Evolutionary conservation across 257 asterid species (phyloP), one percentile per base, ranked within the genome.

Genomic region (Avicennia marina): DNA sequence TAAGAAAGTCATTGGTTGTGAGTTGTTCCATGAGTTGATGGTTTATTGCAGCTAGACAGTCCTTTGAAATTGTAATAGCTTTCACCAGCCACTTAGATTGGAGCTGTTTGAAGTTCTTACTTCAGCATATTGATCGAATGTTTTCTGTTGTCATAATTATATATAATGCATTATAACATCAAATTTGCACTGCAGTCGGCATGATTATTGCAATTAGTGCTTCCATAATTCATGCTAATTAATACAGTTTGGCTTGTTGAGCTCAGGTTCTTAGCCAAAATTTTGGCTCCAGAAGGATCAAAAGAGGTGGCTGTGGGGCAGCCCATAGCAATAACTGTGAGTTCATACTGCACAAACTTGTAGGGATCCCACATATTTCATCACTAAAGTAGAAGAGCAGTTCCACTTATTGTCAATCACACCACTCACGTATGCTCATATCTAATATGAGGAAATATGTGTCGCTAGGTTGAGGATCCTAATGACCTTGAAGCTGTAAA

Each of bases 251-350:
- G 55, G 60, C 69, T 33, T 49, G 66, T 62, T 62, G 65, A 51
- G 57, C 74, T 59, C 81, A 93, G 99, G 73, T 93, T 60, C 78
- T 70, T 93, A 80, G 99, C 99, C 62, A 93, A 82, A 76, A 84
- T 89, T 66, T 54, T 93, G 76, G 94, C 81, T 56, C 94, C 96
- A 54, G 99, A 86, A 68, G 97, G 99, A 63, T 82, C 99, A 69
- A 86, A 77, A 66, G 97, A 86, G 41, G 95, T 93, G 50, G 82
- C 88, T 58, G 99, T 89, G 62, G 99, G 99, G 55, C 91, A 72
- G 75, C 95, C 94, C 36, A 89, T 89, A 80, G 94, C 88, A 62
- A 78, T 93, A 65, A 89, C 97, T 49, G 99, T 93, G 72, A 77
- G 91, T 74, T 67, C 39, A 50, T 64, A 60, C 26, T 65, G 39